A percentile compares a stretch with the other conserved stretches of the same genome.
These are phyloP conservation scores for Paulinella micropora DNA, from an alignment of 78 protist species.

Conservation along the genomic window DNA sequence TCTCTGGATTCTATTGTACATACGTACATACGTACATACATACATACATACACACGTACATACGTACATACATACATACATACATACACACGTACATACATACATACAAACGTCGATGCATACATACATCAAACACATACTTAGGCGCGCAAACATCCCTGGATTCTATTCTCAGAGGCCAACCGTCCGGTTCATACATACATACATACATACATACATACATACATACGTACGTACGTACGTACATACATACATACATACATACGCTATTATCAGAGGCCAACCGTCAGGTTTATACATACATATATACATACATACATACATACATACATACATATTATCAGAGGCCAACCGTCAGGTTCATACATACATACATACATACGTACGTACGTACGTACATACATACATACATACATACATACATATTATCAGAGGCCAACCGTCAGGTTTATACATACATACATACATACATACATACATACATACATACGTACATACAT, in stretches of 20 bases:
- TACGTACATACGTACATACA: not conserved
- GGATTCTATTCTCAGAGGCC: not conserved
- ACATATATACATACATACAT: not conserved
- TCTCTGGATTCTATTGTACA: not conserved
- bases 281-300: not conserved
- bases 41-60: not conserved
- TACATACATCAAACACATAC: not conserved
- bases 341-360: too few species aligned
- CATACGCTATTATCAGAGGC: not conserved
- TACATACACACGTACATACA: not conserved
- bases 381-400: not conserved
- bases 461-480: not conserved
- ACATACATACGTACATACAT: not conserved
- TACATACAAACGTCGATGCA: not conserved
- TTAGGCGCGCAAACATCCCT: not conserved
- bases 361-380: not conserved
- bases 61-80: not conserved
- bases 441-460: not conserved
- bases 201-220: not conserved
- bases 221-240: not conserved
- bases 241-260: not conserved
- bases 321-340: not conserved
- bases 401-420: not conserved
- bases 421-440: not conserved
- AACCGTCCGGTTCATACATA: not conserved